Base-by-base conservation (phyloP, 371 early-diverging fungal species). In the Mucor mucedo region DNA sequence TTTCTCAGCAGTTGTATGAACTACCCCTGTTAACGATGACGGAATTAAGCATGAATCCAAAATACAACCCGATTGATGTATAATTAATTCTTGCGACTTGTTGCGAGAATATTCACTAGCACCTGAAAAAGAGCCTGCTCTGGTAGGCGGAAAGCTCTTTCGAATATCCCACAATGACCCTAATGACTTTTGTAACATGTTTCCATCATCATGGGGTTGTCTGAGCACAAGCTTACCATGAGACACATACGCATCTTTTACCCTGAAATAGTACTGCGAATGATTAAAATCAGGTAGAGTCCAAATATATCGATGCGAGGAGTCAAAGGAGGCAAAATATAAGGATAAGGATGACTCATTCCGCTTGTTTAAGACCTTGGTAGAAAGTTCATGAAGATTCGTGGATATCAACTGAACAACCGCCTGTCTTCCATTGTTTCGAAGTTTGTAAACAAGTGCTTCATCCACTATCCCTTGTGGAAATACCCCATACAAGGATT, bases 181-280 rank as follows among this genome's bases (percentile, higher is more conserved):
- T 52, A 71, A 45, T 8, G 50, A n/a, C 13, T 58, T 56, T 39
- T 63, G 60, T 21, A 29, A 28, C 3, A n/a, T 50, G 38, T 40
- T 40, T 21, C 33, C 40, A 33, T 3, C 30, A 10, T 62, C 61
- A 58, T 61, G 45, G 29, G 62, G 55, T 16, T 62, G 62, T 48
- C 73, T 49, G 30, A 81, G 30, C 10, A 81, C 58, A 49, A 81
- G 62, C 52, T 78, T 81, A 7, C 82, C 82, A 62, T 81, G 82
- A 29, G 75, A 78, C 21, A 81, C 82, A 72, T 78, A 81, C 0
- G 71, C 62, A 73, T 78, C 73, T 60, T 81, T 78, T 1, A 81
- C 79, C 60, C 62, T 60, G 44, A 81, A 81, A 65, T 65, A 81
- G 38, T 76, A 56, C 3, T 68, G 62, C 8, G 56, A 38, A 9